Conservation (phyloP, 305 asterid genomes). For the Salvia sclarea region DNA sequence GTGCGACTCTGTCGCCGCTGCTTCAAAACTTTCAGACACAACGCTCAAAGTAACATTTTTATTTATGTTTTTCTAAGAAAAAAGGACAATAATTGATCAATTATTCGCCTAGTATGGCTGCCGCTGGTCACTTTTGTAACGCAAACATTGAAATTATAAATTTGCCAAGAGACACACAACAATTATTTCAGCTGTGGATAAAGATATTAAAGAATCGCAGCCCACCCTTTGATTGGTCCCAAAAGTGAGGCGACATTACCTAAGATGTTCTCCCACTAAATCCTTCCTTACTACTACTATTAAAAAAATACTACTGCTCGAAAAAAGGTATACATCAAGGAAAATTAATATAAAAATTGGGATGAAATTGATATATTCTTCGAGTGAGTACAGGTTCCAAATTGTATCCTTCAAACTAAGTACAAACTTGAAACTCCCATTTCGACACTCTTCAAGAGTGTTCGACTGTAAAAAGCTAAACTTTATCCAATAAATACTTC, state of each 20-base stretch:
- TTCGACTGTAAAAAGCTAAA: no score
- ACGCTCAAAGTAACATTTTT: neutral
- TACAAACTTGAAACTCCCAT: no score
- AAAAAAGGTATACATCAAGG: no score
- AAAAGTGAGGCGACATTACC: neutral
- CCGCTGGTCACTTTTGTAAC: neutral
- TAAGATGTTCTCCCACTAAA: neutral
- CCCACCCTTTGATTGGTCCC: conserved; percentile 8
- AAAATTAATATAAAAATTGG: no score
- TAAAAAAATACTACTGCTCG: no score
- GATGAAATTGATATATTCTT: no score
- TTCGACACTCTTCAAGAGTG: no score
- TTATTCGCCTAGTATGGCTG: neutral
- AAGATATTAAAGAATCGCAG: neutral
- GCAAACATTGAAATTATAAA: neutral
- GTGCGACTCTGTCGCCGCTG: conserved; percentile 7
- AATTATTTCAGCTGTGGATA: neutral
- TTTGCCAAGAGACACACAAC: conserved; percentile 9
- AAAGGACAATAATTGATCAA: neutral
- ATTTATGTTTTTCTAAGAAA: neutral
- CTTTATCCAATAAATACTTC: no score
- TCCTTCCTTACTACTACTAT: no score
- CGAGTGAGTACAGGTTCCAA: no score
- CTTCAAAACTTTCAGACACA: neutral
- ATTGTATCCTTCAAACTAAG: no score